A percentile compares a stretch with the other conserved stretches of the same genome.
Conservation (phyloP, 1,139 yeast genomes). For the Candida gigantensis region DNA sequence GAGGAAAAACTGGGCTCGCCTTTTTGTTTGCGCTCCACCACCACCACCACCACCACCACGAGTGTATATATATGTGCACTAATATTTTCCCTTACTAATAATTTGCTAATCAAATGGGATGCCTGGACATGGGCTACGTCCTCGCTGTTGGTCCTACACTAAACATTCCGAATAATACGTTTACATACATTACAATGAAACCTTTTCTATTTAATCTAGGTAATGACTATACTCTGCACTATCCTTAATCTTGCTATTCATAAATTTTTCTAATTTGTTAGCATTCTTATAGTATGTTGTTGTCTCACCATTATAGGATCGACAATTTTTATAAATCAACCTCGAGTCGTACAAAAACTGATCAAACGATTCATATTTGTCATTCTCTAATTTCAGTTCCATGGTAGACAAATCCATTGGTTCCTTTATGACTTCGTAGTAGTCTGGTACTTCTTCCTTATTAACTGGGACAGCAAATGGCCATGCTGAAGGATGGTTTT, state of each 20-base stretch:
- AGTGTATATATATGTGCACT: no score
- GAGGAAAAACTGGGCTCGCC: no score
- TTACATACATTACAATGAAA: no score
- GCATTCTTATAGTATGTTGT: constrained; percentile 93
- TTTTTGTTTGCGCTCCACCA: no score
- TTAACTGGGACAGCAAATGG: constrained; percentile 94
- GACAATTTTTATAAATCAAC: constrained; percentile 84
- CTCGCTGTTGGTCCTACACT: no score
- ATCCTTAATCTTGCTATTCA: constrained; percentile 78
- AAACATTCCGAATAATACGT: no score
- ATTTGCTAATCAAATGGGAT: constrained; percentile 4
- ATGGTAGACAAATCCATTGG: constrained; percentile 98
- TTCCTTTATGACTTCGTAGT: constrained; percentile 92
- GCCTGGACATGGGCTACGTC: no score
- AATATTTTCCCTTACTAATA: constrained; percentile 2
- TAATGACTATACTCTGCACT: constrained; percentile 66
- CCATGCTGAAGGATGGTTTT: constrained; percentile 98
- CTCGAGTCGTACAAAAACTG: constrained; percentile 88
- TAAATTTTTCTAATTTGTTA: constrained; percentile 84
- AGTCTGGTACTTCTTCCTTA: constrained; percentile 92
- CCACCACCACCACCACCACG: no score
- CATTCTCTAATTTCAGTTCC: constrained; percentile 91
- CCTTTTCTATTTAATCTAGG: constrained; percentile 25
- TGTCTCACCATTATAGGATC: constrained; percentile 83
- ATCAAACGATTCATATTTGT: constrained; percentile 86